Evolutionary conservation across 805 yeast species (phyloP), one percentile per base, ranked within the genome.

Genomic region (Yarrowia hollandica): DNA sequence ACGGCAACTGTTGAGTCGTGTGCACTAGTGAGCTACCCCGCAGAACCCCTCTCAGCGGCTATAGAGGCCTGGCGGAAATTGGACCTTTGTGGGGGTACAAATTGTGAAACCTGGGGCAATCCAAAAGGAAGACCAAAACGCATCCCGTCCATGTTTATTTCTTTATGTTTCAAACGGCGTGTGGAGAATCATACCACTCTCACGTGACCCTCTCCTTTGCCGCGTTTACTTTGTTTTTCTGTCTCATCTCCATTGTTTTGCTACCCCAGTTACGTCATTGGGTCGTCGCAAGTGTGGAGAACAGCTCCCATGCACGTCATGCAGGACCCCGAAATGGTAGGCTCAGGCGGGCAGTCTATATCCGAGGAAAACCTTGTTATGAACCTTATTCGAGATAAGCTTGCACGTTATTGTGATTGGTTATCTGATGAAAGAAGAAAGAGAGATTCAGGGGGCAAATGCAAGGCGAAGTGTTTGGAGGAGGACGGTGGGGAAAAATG

Each of bases 1-100:
- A 26, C 48, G 33, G 33, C 16, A 41, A 16, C 48, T 41, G 48
- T 41, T 41, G 48, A 18, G 48, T 41, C 48, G 48, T 41, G 48
- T 41, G 48, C 46, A 37, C 41, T 18, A 18, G 15, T 23, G n/a
- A n/a, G n/a, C n/a, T 39, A 22, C 42, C 42, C 42, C 42, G 42
- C 42, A 38, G 12, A 26, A 37, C 46, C 46, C 46, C 46, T 5
- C 46, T 5, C 46, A 39, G 46, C 46, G 46, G 46, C 46, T 39
- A 39, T 39, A 11, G 46, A 23, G 9, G 5, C 8, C 22, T 9
- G 16, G 10, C n/a, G 14, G 5, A 15, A 7, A 3, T 34, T 4
- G 9, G 1, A 37, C n/a, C n/a, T n/a, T n/a, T n/a, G n/a, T n/a
- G n/a, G n/a, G n/a, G n/a, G n/a, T n/a, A n/a, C n/a, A n/a, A n/a